phyloP scores from a whole-genome alignment of 495 filamentous ascomycete species.

The Tuber aestivum region DNA sequence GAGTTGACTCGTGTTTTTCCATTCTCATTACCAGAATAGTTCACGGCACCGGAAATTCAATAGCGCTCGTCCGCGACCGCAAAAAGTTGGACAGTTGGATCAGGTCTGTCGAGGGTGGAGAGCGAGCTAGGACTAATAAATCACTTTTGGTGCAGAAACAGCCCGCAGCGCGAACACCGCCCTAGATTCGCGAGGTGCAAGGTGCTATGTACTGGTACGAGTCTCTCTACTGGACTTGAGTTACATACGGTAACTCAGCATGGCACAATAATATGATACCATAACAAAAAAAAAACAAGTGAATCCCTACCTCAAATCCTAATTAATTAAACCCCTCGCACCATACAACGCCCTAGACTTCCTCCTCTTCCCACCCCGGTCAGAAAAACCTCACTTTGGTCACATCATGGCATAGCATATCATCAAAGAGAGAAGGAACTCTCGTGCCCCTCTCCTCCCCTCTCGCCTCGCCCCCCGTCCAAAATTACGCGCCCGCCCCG shows the following conservation, averaged over 20 bases:
- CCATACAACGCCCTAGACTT: neutral
- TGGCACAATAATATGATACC: no score
- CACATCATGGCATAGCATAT: neutral
- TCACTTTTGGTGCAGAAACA: no score
- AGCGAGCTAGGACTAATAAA: no score
- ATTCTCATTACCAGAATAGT: no score
- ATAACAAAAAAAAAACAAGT: no score
- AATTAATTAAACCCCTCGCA: neutral
- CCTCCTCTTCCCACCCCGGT: neutral
- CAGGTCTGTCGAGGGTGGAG: no score
- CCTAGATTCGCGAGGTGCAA: neutral
- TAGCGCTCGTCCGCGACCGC: neutral
- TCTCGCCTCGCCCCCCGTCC: neutral
- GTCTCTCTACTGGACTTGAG: no score
- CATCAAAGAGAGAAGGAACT: neutral
- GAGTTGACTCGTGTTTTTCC: neutral
- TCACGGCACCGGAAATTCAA: neutral
- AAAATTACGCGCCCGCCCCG: constrained; percentile 1
- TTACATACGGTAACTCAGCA: no score
- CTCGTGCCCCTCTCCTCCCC: neutral
- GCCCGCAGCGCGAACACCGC: neutral
- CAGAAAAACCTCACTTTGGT: neutral
- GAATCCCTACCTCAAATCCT: neutral
- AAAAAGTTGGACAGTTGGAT: neutral
- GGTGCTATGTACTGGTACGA: neutral